A percentile compares a stretch with the other conserved stretches of the same genome.
Conservation (phyloP, 2,329 filamentous ascomycete species). For the Rasamsonia emersonii region DNA sequence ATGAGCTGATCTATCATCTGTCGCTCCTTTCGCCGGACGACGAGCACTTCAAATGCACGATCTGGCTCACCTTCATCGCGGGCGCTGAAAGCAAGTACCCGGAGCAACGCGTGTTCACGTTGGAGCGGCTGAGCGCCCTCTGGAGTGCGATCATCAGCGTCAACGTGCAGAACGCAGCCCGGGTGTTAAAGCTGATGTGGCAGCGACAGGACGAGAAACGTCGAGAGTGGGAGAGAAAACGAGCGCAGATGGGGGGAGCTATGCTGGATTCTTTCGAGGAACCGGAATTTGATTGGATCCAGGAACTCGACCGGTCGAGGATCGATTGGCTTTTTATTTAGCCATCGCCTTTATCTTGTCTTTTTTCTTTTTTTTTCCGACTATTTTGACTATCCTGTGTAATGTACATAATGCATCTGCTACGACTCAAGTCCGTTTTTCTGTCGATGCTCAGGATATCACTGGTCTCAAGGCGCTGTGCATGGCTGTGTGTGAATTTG, state of each 20-base stretch:
- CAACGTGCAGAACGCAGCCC: constrained; percentile 32
- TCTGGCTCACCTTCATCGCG: constrained; percentile 38
- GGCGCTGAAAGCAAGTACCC: constrained; percentile 30
- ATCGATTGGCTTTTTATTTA: constrained; percentile 35
- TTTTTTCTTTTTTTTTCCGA: too few species aligned
- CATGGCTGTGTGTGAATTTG: too few species aligned
- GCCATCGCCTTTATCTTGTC: too few species aligned
- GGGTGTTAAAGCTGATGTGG: constrained; percentile 34
- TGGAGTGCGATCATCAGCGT: constrained; percentile 29
- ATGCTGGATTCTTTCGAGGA: constrained; percentile 12
- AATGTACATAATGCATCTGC: too few species aligned
- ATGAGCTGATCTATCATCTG: constrained; percentile 27
- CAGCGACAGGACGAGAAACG: constrained; percentile 27
- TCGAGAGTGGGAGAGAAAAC: constrained; percentile 9
- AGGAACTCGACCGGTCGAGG: constrained; percentile 30
- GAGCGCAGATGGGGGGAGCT: neutral
- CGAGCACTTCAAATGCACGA: constrained; percentile 35
- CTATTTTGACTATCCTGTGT: too few species aligned
- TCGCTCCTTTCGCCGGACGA: constrained; percentile 26
- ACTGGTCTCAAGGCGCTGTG: too few species aligned
- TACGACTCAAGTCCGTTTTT: too few species aligned
- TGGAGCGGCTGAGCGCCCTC: constrained; percentile 24
- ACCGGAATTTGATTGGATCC: constrained; percentile 31
- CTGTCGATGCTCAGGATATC: too few species aligned
- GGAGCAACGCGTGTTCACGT: constrained; percentile 23